phyloP scores from a whole-genome alignment of 139 green algal species.

The Yamagishiella unicocca region DNA sequence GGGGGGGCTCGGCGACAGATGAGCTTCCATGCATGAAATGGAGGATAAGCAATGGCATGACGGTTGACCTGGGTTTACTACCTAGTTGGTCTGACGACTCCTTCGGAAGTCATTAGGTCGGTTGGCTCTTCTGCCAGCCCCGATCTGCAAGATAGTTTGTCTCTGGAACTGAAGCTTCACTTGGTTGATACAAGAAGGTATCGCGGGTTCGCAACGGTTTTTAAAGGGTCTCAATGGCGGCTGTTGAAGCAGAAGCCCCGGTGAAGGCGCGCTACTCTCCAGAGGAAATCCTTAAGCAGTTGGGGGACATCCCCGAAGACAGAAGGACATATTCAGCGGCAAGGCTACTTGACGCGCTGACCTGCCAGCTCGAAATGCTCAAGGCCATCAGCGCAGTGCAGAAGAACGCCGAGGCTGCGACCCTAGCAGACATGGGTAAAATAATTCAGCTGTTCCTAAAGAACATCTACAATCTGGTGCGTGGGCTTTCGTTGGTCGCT shows the following conservation, averaged over 20 bases:
- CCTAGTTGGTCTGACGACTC: no score
- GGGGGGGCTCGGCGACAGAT: no score
- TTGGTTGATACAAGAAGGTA: no score
- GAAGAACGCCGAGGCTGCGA: not conserved
- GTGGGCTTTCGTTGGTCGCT: not conserved
- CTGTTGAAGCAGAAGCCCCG: not conserved
- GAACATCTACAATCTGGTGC: conserved; percentile 36
- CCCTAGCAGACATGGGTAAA: not conserved
- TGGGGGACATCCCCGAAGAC: not conserved
- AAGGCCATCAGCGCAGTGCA: not conserved
- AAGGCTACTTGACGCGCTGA: not conserved
- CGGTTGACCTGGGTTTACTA: no score
- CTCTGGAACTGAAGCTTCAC: no score
- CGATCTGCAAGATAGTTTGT: no score
- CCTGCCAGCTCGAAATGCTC: not conserved
- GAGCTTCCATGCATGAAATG: no score
- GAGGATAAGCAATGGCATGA: no score
- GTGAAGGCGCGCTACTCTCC: not conserved
- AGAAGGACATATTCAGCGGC: conserved; percentile 8
- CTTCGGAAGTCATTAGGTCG: no score
- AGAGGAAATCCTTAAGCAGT: conserved; percentile 2
- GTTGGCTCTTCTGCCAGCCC: no score
- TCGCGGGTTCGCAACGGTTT: no score
- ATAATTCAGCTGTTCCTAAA: conserved; percentile 8
- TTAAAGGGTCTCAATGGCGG: no score